Evolutionary conservation across 2,329 filamentous ascomycete genomes (phyloP).

Genomic region (Alternaria consortialis): DNA sequence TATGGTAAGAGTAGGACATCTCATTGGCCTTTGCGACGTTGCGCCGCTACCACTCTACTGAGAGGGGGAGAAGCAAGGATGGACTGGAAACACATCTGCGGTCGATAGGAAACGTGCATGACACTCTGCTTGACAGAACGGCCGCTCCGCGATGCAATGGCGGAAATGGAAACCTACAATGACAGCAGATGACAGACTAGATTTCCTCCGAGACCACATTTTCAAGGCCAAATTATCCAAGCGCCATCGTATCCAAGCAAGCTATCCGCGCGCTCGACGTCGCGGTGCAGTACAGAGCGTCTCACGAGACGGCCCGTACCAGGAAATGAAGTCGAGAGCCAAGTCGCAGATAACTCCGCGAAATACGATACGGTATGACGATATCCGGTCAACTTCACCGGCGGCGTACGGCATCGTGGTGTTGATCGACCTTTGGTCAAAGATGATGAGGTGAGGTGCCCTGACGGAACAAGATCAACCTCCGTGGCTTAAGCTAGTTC

Average conservation of each 20-base stretch:
- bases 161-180: neutral
- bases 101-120: conserved; percentile 9
- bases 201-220: conserved; percentile 1
- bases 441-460: neutral
- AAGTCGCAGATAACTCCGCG: neutral
- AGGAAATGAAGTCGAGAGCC: neutral
- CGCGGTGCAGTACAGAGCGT: neutral
- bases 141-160: conserved; percentile 6
- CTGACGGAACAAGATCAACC: neutral
- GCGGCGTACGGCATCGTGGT: conserved; percentile 6
- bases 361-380: neutral
- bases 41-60: conserved; percentile 3
- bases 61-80: neutral
- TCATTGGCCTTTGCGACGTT: neutral
- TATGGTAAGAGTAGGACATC: neutral
- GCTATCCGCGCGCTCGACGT: neutral
- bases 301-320: neutral
- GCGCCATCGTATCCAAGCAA: conserved; percentile 4
- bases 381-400: neutral
- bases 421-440: neutral
- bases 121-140: conserved; percentile 12
- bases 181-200: conserved; percentile 1
- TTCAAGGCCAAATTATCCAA: neutral
- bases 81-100: conserved; percentile 11
- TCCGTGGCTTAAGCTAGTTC: conserved; percentile 1